These are phyloP conservation scores for Aaosphaeria pasadenensis DNA, from an alignment of 2,329 filamentous ascomycete species.

Conservation along the genomic window DNA sequence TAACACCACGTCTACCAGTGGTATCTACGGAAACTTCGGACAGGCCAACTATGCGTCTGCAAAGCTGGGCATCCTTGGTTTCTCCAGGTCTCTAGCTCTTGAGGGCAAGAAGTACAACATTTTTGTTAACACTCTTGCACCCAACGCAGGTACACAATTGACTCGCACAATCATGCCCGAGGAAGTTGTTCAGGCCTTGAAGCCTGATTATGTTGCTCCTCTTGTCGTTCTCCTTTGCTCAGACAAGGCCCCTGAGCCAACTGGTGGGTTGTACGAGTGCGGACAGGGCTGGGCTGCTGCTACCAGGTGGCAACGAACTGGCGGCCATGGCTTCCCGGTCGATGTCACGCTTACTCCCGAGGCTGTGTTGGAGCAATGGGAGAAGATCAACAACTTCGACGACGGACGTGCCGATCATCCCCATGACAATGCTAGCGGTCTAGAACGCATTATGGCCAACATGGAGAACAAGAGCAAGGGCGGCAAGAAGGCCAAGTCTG, in stretches of 20 bases:
- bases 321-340: slow-evolving; percentile 86
- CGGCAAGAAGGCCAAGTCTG: slow-evolving; percentile 41
- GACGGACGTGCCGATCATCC: slow-evolving; percentile 86
- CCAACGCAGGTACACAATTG: slow-evolving; percentile 95
- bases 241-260: slow-evolving; percentile 83
- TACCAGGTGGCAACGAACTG: slow-evolving; percentile 92
- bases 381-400: slow-evolving; percentile 81
- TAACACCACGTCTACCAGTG: slow-evolving; percentile 95
- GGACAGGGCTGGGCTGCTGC: slow-evolving; percentile 90
- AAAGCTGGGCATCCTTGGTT: slow-evolving; percentile 77
- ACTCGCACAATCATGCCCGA: slow-evolving; percentile 91
- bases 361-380: slow-evolving; percentile 62
- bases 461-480: slow-evolving; percentile 68
- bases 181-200: slow-evolving; percentile 98
- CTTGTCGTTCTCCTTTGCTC: slow-evolving; percentile 82
- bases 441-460: slow-evolving; percentile 81
- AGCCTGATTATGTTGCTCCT: slow-evolving; percentile 97
- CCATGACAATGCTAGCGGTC: slow-evolving; percentile 69
- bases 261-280: slow-evolving; percentile 88
- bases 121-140: slow-evolving; percentile 95
- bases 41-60: slow-evolving; percentile 92
- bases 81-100: slow-evolving; percentile 87
- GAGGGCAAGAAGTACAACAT: slow-evolving; percentile 98
- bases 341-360: slow-evolving; percentile 78
- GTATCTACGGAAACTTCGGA: slow-evolving; percentile 98